phyloP scores from a whole-genome alignment of 345 rosid genomes.

The Xanthoceras sorbifolium region DNA sequence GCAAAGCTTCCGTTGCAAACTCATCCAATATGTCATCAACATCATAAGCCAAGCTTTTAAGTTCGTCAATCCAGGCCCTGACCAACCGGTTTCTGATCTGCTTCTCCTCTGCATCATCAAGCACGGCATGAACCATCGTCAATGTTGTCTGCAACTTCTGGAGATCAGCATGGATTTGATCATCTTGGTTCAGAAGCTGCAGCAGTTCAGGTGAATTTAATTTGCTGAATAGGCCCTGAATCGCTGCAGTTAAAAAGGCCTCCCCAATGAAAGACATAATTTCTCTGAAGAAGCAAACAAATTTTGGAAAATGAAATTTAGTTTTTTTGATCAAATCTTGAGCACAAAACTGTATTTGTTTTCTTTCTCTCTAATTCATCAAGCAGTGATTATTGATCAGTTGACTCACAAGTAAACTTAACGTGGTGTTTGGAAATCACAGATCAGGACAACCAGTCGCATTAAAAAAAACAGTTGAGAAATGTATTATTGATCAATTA shows the following conservation, averaged over 20 bases:
- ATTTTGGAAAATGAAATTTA: not conserved
- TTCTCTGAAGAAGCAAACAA: not conserved
- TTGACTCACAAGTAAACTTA: too few relatives aligned
- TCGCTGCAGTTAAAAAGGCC: not conserved
- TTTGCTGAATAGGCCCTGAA: constrained; percentile 16
- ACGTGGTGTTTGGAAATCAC: too few relatives aligned
- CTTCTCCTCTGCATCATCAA: not conserved
- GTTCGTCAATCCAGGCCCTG: constrained; percentile 24
- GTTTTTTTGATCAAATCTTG: not conserved
- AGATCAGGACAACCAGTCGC: too few relatives aligned
- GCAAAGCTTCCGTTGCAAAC: constrained; percentile 4
- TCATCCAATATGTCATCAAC: constrained; percentile 25
- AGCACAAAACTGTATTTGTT: not conserved
- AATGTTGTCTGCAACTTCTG: constrained; percentile 23
- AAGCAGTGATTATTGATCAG: too few relatives aligned
- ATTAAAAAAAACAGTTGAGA: too few relatives aligned
- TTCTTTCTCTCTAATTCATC: too few relatives aligned
- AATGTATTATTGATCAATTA: too few relatives aligned
- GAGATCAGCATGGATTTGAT: constrained; percentile 7
- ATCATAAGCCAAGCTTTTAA: constrained; percentile 28
- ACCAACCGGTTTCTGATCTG: not conserved
- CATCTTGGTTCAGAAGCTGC: not conserved
- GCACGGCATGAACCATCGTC: constrained; percentile 1
- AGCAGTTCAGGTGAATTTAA: constrained; percentile 23
- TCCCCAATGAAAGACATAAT: not conserved